Evolutionary conservation across 1,284 basidiomycete genomes (phyloP), one percentile per base, ranked within the genome.

Genomic region (Pascua guehoae): DNA sequence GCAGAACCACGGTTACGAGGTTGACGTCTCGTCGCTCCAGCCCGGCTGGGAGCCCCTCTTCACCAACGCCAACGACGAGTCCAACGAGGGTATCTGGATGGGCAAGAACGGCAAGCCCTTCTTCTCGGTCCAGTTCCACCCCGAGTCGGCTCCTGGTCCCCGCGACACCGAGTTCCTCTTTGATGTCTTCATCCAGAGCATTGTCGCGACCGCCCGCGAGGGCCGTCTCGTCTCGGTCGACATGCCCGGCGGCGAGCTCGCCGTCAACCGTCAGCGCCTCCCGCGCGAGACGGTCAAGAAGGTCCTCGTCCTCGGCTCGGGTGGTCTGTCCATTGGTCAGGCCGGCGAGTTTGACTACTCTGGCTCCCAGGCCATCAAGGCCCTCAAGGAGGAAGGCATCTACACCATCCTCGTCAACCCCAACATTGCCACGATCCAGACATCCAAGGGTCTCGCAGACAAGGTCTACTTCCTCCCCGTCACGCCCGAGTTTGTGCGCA

Each of bases 111-210:
- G 74, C 61, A 76, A 79, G 54, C 95, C 95, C 2, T 96, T 91
- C 82, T 98, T 98, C 79, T 96, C 92, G 43, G 95, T 98, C n/a
- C 96, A 98, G 75, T 99, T 99, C 83, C 96, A 99, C 78, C 96
- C 96, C 41, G 96, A 99, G 78, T 95, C 91, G 42, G 93, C 91
- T 5, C 94, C 96, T n/a, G 96, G 96, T 43, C 96, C 96, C 32
- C 85, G 93, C 58, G 96, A 99, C 75, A 98, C 96, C 57, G 96
- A 98, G 77, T 98, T 97, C 81, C 83, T 99, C 57, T 99, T 98
- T 75, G 94, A 98, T 64, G 92, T 96, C 45, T 99, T 99, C 83
- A 86, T 98, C 70, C 84, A 88, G 75, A 90, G 88, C 70, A 84
- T 98, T 69, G 75, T 84, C 42, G 88, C 91, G 69, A 91, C 86